A percentile compares a stretch with the other conserved stretches of the same genome.
Evolutionary conservation across 129 eudicot genomes (phyloP).

Genomic region (Saposhnikovia divaricata): DNA sequence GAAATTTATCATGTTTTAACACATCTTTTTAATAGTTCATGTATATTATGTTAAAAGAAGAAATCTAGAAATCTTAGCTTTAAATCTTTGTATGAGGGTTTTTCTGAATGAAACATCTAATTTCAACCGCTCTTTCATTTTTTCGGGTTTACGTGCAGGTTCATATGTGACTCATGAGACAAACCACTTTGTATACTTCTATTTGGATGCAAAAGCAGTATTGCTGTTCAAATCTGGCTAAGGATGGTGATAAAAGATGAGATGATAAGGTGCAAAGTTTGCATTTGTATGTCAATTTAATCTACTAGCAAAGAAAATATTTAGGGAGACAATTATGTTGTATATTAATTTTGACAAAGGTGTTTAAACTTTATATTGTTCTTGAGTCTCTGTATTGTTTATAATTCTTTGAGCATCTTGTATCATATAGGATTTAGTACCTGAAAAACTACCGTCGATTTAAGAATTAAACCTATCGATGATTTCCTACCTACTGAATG

Average conservation of each 20-base stretch:
- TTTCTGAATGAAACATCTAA: neutral
- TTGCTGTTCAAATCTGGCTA: slow-evolving; percentile 90
- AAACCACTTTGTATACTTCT: slow-evolving; percentile 82
- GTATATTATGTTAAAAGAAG: neutral
- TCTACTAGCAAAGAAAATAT: slow-evolving; percentile 14
- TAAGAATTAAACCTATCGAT: neutral
- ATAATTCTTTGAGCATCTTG: neutral
- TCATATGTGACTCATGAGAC: slow-evolving; percentile 95
- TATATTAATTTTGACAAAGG: slow-evolving; percentile 16
- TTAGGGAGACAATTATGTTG: slow-evolving; percentile 20
- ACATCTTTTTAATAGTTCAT: neutral
- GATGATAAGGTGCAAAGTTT: neutral
- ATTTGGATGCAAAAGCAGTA: slow-evolving; percentile 80
- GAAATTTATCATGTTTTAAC: neutral
- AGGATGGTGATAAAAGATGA: slow-evolving; percentile 11
- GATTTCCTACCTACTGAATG: neutral
- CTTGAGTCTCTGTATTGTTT: slow-evolving; percentile 7
- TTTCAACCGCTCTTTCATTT: neutral
- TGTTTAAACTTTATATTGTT: slow-evolving; percentile 14
- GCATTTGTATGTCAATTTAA: slow-evolving; percentile 7
- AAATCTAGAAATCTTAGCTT: neutral
- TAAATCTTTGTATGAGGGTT: neutral
- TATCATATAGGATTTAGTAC: neutral
- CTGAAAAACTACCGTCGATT: neutral
- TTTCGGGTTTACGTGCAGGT: slow-evolving; percentile 29